Percentiles rank a stretch among this genome's conserved stretches.
phyloP scores from a whole-genome alignment of 2,329 filamentous ascomycete species.

The Phialophora verrucosa region DNA sequence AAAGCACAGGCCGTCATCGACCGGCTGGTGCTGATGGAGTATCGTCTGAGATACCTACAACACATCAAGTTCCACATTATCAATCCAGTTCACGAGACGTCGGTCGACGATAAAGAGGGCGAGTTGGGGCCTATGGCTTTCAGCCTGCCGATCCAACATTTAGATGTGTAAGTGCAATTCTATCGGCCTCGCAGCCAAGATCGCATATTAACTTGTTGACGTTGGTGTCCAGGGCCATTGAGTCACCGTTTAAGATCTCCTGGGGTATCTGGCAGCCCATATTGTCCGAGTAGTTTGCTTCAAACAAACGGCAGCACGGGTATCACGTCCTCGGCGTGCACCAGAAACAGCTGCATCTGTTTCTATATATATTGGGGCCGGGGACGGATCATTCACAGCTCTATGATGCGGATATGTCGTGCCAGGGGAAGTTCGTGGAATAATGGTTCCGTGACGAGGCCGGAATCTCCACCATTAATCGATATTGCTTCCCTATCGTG shows the following conservation, averaged over 20 bases:
- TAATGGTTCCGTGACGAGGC: background rate
- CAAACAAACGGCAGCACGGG: background rate
- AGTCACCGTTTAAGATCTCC: conserved; percentile 18
- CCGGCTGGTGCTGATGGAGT: conserved; percentile 16
- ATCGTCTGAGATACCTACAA: conserved; percentile 19
- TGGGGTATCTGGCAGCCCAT: conserved; percentile 29
- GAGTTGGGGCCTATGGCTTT: conserved; percentile 8
- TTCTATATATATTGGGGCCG: background rate
- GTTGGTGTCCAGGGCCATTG: conserved; percentile 2
- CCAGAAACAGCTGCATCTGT: background rate
- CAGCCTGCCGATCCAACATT: conserved; percentile 15
- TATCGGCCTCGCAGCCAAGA: background rate
- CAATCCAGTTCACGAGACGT: conserved; percentile 4
- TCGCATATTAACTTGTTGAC: background rate
- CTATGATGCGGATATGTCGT: background rate
- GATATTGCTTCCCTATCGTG: background rate
- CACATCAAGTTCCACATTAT: conserved; percentile 20
- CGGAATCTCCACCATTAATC: background rate
- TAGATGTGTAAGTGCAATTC: conserved; percentile 20
- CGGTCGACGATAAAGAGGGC: background rate
- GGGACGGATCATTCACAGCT: background rate
- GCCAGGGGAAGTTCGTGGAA: background rate
- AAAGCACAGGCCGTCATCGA: conserved; percentile 23
- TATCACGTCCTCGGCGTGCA: background rate
- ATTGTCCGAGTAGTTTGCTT: background rate